Conservation (phyloP, 164 flowering plant genomes). For the Stephania yunnanensis region DNA sequence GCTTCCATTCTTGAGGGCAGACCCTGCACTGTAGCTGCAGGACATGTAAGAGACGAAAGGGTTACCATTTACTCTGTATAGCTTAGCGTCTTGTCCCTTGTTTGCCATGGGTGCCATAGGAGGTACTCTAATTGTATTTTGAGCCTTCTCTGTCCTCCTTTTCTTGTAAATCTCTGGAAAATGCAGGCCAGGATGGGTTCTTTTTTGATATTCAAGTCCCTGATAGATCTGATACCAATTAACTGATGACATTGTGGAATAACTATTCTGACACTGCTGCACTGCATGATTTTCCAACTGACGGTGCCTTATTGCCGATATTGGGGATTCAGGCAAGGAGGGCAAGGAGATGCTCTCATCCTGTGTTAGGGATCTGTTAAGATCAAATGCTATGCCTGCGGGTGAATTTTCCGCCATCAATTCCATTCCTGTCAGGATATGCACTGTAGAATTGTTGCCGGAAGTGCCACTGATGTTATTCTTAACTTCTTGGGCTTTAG, state of each 20-base stretch:
- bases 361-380: slow-evolving; percentile 23
- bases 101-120: slow-evolving; percentile 4
- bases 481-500: slow-evolving; percentile 7
- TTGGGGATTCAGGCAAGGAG: slow-evolving; percentile 11
- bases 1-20: slow-evolving; percentile 7
- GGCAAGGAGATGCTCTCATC: slow-evolving; percentile 16
- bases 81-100: slow-evolving; percentile 4
- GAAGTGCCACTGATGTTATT: background rate
- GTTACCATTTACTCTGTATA: slow-evolving; percentile 10
- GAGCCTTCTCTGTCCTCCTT: slow-evolving; percentile 44
- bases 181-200: slow-evolving; percentile 9
- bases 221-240: slow-evolving; percentile 16
- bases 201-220: slow-evolving; percentile 6
- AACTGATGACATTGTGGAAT: background rate
- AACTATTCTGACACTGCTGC: background rate
- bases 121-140: slow-evolving; percentile 15
- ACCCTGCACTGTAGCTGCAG: slow-evolving; percentile 3
- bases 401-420: slow-evolving; percentile 19
- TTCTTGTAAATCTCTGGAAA: slow-evolving; percentile 46
- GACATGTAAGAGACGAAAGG: slow-evolving; percentile 14
- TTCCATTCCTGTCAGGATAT: slow-evolving; percentile 12
- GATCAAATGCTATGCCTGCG: slow-evolving; percentile 26
- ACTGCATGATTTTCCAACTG: background rate
- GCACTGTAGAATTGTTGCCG: slow-evolving; percentile 7
- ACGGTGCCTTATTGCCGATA: slow-evolving; percentile 2